Conservation (phyloP, 495 filamentous ascomycete genomes). For the Elasticomyces elasticus region DNA sequence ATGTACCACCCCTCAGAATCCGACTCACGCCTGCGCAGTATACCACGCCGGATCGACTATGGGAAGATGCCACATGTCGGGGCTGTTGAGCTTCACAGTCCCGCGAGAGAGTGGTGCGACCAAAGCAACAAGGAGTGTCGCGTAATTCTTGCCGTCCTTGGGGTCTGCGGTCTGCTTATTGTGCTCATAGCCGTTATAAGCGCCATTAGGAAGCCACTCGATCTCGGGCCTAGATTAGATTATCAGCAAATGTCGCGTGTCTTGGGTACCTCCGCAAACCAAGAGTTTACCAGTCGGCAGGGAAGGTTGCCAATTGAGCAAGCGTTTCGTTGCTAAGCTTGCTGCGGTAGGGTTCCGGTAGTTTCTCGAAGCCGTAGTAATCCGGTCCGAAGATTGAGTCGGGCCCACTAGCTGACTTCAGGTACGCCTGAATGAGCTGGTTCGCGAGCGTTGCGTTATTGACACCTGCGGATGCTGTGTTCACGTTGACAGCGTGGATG, state of each 20-base stretch:
- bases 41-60: constrained; percentile 48
- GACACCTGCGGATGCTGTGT: neutral
- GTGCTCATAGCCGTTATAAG: constrained; percentile 2
- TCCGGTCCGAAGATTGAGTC: constrained; percentile 2
- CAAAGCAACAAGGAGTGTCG: constrained; percentile 34
- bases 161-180: constrained; percentile 19
- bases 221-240: too few relatives aligned
- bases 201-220: constrained; percentile 35
- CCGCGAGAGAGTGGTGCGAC: constrained; percentile 42
- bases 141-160: constrained; percentile 32
- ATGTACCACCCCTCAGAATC: too few relatives aligned
- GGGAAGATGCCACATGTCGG: constrained; percentile 36
- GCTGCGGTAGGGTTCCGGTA: constrained; percentile 13
- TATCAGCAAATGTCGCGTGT: too few relatives aligned
- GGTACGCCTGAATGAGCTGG: neutral
- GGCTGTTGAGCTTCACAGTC: constrained; percentile 41
- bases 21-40: constrained; percentile 38
- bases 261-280: too few relatives aligned
- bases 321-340: constrained; percentile 14
- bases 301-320: constrained; percentile 33
- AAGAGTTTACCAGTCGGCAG: constrained; percentile 49
- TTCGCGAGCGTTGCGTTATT: neutral
- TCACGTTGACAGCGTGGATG: constrained; percentile 12
- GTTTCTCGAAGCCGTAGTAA: constrained; percentile 23
- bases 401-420: neutral